Evolutionary conservation across 2,329 filamentous ascomycete species (phyloP).

Genomic region (Scedosporium boydii): DNA sequence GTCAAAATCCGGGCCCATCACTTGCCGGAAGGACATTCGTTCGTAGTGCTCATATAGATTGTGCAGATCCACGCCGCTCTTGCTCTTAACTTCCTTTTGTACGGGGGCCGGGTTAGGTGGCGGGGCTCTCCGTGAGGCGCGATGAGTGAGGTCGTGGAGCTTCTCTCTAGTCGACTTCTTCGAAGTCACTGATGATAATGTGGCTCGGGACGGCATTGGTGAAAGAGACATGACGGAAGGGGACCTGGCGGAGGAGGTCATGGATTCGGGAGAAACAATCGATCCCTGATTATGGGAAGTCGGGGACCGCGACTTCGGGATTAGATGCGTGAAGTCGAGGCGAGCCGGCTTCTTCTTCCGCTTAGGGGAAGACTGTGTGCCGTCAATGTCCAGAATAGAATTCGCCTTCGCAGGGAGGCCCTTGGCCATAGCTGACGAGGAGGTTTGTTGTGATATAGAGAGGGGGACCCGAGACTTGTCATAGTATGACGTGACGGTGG

Average conservation of each 20-base stretch:
- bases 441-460: conserved; percentile 50
- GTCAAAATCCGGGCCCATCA: conserved; percentile 19
- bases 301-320: conserved; percentile 24
- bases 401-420: conserved; percentile 39
- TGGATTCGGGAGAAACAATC: conserved; percentile 26
- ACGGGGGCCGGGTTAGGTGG: not conserved
- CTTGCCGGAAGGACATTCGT: conserved; percentile 40
- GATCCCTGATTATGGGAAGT: conserved; percentile 14
- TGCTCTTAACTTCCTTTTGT: not conserved
- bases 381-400: conserved; percentile 36
- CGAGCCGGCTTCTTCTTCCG: conserved; percentile 34
- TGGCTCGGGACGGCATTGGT: conserved; percentile 12
- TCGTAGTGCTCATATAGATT: conserved; percentile 51
- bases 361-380: conserved; percentile 16
- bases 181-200: conserved; percentile 11
- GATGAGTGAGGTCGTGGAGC: conserved; percentile 9
- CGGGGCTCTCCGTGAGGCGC: not conserved
- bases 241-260: conserved; percentile 22
- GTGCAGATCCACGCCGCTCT: conserved; percentile 22
- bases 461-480: conserved; percentile 46
- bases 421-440: conserved; percentile 48
- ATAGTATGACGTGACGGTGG: conserved; percentile 48
- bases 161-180: conserved; percentile 28
- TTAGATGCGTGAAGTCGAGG: conserved; percentile 38
- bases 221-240: conserved; percentile 31